These are phyloP conservation scores for Neurospora intermedia DNA, from an alignment of 495 filamentous ascomycete species.

Conservation along the genomic window DNA sequence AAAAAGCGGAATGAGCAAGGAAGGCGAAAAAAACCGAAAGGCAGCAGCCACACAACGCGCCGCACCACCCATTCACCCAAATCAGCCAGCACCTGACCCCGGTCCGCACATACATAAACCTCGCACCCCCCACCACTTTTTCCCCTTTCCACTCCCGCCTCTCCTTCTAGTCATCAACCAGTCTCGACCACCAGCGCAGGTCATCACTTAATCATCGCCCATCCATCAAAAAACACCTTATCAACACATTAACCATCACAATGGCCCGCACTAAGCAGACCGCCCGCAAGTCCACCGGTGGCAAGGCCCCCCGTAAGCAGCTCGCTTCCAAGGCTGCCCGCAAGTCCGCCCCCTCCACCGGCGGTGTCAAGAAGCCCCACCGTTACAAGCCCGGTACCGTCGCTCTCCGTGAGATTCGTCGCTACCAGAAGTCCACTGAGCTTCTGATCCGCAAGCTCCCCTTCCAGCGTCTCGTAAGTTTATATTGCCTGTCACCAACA, in stretches of 20 bases:
- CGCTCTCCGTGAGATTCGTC: slow-evolving; percentile 99
- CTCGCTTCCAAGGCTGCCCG: slow-evolving; percentile 50
- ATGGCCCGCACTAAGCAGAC: slow-evolving; percentile 99
- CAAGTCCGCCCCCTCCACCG: slow-evolving; percentile 48
- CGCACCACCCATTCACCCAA: slow-evolving; percentile 13
- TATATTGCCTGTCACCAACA: neutral
- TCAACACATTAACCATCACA: slow-evolving; percentile 43
- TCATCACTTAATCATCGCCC: slow-evolving; percentile 29
- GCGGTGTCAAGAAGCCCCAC: slow-evolving; percentile 99
- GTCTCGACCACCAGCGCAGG: slow-evolving; percentile 20
- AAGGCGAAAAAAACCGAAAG: neutral
- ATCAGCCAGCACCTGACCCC: slow-evolving; percentile 35
- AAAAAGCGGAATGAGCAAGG: neutral
- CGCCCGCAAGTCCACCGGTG: slow-evolving; percentile 98
- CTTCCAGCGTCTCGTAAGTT: slow-evolving; percentile 90
- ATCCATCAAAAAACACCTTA: slow-evolving; percentile 26
- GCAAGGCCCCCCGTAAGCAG: slow-evolving; percentile 98
- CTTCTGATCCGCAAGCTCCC: slow-evolving; percentile 99
- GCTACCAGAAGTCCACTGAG: slow-evolving; percentile 99
- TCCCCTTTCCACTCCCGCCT: slow-evolving; percentile 37
- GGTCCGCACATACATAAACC: slow-evolving; percentile 33
- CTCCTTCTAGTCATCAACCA: slow-evolving; percentile 12
- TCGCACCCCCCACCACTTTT: slow-evolving; percentile 36
- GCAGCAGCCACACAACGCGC: neutral
- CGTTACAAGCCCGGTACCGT: slow-evolving; percentile 99